Conservation (phyloP, 495 filamentous ascomycete species). For the Evansstolkia leycettana region DNA sequence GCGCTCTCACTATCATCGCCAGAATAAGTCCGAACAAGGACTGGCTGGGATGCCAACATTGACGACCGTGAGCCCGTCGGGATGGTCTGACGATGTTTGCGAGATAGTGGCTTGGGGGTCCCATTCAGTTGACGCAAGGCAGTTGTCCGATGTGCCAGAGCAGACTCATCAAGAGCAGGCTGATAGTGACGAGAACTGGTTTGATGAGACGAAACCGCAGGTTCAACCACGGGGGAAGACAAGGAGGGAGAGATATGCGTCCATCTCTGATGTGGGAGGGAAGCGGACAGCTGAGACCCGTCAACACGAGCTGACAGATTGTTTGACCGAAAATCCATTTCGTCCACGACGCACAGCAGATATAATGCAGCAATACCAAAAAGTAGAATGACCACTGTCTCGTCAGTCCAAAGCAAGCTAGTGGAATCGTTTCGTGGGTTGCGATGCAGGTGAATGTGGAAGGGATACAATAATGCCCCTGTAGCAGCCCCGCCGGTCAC, state of each 20-base stretch:
- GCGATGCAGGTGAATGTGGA: slow-evolving; percentile 6
- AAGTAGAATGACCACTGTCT: neutral
- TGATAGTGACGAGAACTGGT: slow-evolving; percentile 14
- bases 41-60: slow-evolving; percentile 25
- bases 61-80: slow-evolving; percentile 10
- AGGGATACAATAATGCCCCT: slow-evolving; percentile 3
- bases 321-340: slow-evolving; percentile 24
- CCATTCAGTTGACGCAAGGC: slow-evolving; percentile 19
- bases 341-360: neutral
- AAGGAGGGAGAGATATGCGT: slow-evolving; percentile 16
- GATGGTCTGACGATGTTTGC: slow-evolving; percentile 9
- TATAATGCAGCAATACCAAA: neutral
- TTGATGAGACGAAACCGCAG: slow-evolving; percentile 11
- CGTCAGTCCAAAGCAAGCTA: neutral
- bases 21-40: slow-evolving; percentile 33
- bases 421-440: slow-evolving; percentile 1
- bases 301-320: slow-evolving; percentile 16
- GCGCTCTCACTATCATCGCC: slow-evolving; percentile 17
- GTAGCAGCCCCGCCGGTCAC: slow-evolving; percentile 9
- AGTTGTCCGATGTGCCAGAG: slow-evolving; percentile 16
- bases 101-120: slow-evolving; percentile 12
- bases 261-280: slow-evolving; percentile 20
- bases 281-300: slow-evolving; percentile 19
- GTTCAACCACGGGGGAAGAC: slow-evolving; percentile 10
- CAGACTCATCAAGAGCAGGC: slow-evolving; percentile 16